Evolutionary conservation across 805 yeast species (phyloP), one percentile per base, ranked within the genome.

Genomic region (Kuraishia hungarica): DNA sequence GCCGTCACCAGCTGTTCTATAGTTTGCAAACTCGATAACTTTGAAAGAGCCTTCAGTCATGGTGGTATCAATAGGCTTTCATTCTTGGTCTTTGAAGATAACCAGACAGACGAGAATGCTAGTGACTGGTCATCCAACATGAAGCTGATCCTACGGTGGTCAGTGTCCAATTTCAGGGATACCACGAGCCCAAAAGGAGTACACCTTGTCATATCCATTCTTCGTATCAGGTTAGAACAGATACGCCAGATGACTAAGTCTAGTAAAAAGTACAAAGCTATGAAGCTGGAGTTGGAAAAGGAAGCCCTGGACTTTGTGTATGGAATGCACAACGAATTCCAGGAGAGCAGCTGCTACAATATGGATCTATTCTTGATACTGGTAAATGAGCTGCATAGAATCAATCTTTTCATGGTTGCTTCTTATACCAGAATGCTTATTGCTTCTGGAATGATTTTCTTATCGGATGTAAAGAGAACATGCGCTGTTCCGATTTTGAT

Each of bases 361-460:
- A 49, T 69, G 4, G 54, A 56, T 19, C 67, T 67, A 52, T 67
- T 80, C 29, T 72, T 76, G 58, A 72, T 77, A n/a, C 67, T 84
- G 35, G 72, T 86, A 19, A 74, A 76, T 54, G 84, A 81, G 64
- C 66, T 84, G 2, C 74, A 76, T 52, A 59, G 69, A 8, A 60
- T 75, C 54, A 78, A 77, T 51, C 66, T 86, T 23, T 75, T 87
- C 23, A 68, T 80, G 1, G 73, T 84, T 17, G 82, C 87, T 1
- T 78, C 87, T 1, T 93, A 93, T 63, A 74, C 92, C 56, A 74
- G 97, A 62, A 82, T 84, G 60, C 72, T 92, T 43, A 91, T 93
- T 50, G 89, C 97, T 10, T 84, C 94, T 0, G 99, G 97, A 3
- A 75, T 90, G 0, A 80, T 92, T 51, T 89, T 87, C 67, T 67